Evolutionary conservation across 257 asterid species (phyloP).

Genomic region (Plantago elongata): DNA sequence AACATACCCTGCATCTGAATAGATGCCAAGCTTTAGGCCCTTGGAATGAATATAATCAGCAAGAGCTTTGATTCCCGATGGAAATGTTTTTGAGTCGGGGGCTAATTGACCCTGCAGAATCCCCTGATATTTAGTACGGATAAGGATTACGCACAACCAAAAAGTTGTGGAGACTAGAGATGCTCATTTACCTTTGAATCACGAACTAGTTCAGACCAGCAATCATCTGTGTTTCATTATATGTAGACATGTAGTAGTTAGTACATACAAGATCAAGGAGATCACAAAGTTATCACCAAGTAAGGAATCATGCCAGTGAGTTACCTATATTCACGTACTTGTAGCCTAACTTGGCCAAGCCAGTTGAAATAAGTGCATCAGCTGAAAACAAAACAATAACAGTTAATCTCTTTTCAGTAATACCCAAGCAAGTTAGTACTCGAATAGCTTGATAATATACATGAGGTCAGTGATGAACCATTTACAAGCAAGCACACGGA

Average conservation of each 20-base stretch:
- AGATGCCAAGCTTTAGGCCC: slow-evolving; percentile 92
- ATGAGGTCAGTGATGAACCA: too few relatives aligned
- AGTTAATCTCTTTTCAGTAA: slow-evolving; percentile 7
- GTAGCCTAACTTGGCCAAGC: slow-evolving; percentile 83
- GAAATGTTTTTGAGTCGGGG: slow-evolving; percentile 63
- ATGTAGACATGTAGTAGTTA: slow-evolving; percentile 24
- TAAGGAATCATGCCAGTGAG: slow-evolving; percentile 8
- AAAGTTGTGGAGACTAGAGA: slow-evolving; percentile 10
- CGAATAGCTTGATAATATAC: neutral
- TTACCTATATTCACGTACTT: slow-evolving; percentile 77
- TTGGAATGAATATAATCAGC: slow-evolving; percentile 87
- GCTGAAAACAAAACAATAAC: slow-evolving; percentile 40
- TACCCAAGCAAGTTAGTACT: slow-evolving; percentile 4
- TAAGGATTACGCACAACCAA: neutral
- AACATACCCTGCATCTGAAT: slow-evolving; percentile 98
- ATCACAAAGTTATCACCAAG: neutral
- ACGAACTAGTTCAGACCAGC: slow-evolving; percentile 71
- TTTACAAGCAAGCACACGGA: too few relatives aligned
- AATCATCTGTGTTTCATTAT: slow-evolving; percentile 69
- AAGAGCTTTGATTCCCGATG: slow-evolving; percentile 81
- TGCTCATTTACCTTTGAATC: slow-evolving; percentile 46
- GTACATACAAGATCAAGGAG: slow-evolving; percentile 3
- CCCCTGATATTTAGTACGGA: slow-evolving; percentile 11
- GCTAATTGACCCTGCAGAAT: slow-evolving; percentile 66
- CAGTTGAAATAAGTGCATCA: slow-evolving; percentile 82